Conservation (phyloP, 2,329 filamentous ascomycete species). For the Fusarium xylarioides region DNA sequence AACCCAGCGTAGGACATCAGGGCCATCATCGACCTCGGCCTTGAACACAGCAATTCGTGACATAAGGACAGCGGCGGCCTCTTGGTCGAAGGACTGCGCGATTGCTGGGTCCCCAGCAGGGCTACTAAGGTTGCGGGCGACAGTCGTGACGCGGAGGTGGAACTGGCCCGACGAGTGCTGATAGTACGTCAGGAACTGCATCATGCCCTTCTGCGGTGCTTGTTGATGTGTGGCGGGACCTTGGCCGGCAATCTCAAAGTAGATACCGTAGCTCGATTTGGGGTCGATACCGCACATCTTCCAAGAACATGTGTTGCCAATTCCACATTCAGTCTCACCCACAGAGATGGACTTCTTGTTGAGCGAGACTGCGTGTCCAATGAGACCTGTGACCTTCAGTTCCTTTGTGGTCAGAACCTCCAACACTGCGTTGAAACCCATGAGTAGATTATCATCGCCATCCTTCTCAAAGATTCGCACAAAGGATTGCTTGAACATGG, state of each 20-base stretch:
- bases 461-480: slow-evolving; percentile 98
- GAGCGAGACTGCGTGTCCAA: slow-evolving; percentile 93
- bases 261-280: slow-evolving; percentile 90
- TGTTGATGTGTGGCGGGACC: slow-evolving; percentile 88
- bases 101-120: slow-evolving; percentile 94
- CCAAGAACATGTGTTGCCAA: slow-evolving; percentile 98
- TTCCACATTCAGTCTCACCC: slow-evolving; percentile 96
- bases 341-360: slow-evolving; percentile 99
- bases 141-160: slow-evolving; percentile 93
- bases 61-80: slow-evolving; percentile 97
- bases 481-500: slow-evolving; percentile 99
- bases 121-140: slow-evolving; percentile 89
- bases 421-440: slow-evolving; percentile 97
- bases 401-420: slow-evolving; percentile 98
- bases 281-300: slow-evolving; percentile 99
- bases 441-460: slow-evolving; percentile 89
- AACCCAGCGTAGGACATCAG: slow-evolving; percentile 98
- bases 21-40: slow-evolving; percentile 96
- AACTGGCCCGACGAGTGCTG: slow-evolving; percentile 97
- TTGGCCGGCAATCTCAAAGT: slow-evolving; percentile 97
- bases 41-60: slow-evolving; percentile 99
- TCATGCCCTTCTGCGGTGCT: slow-evolving; percentile 89
- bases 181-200: slow-evolving; percentile 98
- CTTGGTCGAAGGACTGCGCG: slow-evolving; percentile 97
- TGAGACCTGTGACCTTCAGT: slow-evolving; percentile 95